Percentiles rank a stretch among this genome's conserved stretches.
Evolutionary conservation across 805 yeast genomes (phyloP).

Genomic region (Blastobotrys chiropterorum): DNA sequence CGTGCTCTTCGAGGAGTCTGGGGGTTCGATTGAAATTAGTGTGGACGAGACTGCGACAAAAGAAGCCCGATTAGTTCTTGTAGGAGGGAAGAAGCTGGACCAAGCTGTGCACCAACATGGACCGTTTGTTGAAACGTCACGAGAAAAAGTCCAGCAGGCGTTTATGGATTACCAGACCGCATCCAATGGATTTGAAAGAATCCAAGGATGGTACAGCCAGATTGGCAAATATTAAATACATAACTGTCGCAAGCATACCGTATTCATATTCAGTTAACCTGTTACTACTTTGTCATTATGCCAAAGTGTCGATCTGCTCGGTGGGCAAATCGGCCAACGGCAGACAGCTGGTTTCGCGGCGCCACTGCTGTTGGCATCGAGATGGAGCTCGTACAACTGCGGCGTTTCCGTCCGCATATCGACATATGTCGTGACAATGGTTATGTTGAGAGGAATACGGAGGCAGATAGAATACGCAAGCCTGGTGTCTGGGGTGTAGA

Average conservation of each 20-base stretch:
- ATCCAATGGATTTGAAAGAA: conserved; percentile 30
- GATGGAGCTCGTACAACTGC: no score
- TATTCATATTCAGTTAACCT: no score
- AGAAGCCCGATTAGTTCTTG: conserved; percentile 54
- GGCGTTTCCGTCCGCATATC: no score
- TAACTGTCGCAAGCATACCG: not conserved
- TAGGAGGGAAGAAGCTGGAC: conserved; percentile 69
- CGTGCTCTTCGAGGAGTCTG: conserved; percentile 54
- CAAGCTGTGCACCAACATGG: conserved; percentile 83
- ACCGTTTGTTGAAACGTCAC: conserved; percentile 79
- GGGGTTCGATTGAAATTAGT: conserved; percentile 58
- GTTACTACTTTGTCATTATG: no score
- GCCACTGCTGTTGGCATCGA: no score
- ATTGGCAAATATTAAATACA: conserved; percentile 24
- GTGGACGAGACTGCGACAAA: conserved; percentile 26
- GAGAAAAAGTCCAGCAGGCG: conserved; percentile 60
- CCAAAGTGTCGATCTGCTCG: no score
- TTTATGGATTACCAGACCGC: conserved; percentile 61
- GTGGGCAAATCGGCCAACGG: no score
- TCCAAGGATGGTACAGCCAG: conserved; percentile 29
- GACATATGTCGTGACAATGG: no score
- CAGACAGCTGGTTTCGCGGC: no score
- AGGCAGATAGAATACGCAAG: no score
- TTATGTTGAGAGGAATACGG: no score
- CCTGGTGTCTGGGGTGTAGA: no score